These are phyloP conservation scores for Combretum micranthum DNA, from an alignment of 345 rosid species.

Conservation along the genomic window DNA sequence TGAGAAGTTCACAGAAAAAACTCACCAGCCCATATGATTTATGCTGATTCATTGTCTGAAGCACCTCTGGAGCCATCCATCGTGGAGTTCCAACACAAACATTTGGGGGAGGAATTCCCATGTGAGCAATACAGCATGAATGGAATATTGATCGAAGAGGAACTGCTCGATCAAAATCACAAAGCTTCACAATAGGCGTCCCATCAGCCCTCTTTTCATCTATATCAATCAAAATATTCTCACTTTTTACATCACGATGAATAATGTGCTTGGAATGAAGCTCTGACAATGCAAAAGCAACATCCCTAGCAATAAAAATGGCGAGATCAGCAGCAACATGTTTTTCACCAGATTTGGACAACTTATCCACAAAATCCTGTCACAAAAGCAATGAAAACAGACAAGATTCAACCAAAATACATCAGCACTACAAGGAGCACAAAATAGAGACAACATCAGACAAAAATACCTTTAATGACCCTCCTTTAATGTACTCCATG, in stretches of 20 bases:
- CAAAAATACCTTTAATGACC: constrained; percentile 63
- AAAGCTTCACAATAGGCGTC: constrained; percentile 67
- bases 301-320: constrained; percentile 61
- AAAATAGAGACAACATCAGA: not conserved
- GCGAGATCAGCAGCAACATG: constrained; percentile 57
- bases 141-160: constrained; percentile 75
- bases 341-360: constrained; percentile 57
- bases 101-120: constrained; percentile 72
- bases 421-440: not conserved
- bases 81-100: constrained; percentile 96
- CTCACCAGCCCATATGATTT: constrained; percentile 69
- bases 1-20: constrained; percentile 4
- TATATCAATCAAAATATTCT: constrained; percentile 79
- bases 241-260: constrained; percentile 96
- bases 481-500: constrained; percentile 80
- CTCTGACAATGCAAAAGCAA: constrained; percentile 72
- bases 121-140: constrained; percentile 73
- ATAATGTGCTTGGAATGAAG: constrained; percentile 81
- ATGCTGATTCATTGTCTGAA: constrained; percentile 58
- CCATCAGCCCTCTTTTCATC: constrained; percentile 46
- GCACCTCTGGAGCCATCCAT: constrained; percentile 99
- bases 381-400: constrained; percentile 5
- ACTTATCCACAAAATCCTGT: constrained; percentile 66
- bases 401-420: not conserved
- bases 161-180: constrained; percentile 95